Conservation (phyloP, 495 filamentous ascomycete genomes). For the Neurospora tetraspora region DNA sequence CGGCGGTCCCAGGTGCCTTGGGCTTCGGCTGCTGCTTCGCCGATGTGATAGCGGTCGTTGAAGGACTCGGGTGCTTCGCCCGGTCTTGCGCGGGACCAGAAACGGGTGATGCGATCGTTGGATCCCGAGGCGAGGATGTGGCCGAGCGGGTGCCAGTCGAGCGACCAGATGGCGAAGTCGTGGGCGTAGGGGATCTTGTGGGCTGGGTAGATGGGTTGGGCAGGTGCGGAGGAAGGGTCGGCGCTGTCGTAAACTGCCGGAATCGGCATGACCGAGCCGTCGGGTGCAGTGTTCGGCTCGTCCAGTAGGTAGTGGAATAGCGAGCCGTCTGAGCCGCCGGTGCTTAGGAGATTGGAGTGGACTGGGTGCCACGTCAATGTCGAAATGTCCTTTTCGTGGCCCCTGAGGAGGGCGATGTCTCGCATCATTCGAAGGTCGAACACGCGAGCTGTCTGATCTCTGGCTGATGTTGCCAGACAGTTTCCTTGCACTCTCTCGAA, state of each 20-base stretch:
- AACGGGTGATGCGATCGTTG: conserved; percentile 91
- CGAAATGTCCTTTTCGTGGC: conserved; percentile 91
- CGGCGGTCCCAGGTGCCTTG: conserved; percentile 85
- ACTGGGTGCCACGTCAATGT: conserved; percentile 91
- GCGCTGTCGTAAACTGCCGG: conserved; percentile 53
- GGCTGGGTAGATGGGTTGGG: conserved; percentile 81
- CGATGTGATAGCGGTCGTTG: conserved; percentile 89
- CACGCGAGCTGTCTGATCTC: conserved; percentile 82
- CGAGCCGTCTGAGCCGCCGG: conserved; percentile 79
- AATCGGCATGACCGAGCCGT: conserved; percentile 54
- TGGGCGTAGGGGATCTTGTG: conserved; percentile 80
- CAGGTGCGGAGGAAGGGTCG: conserved; percentile 64
- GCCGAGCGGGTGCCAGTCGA: conserved; percentile 94
- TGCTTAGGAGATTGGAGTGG: conserved; percentile 79
- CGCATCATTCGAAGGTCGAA: conserved; percentile 98
- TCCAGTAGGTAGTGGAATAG: conserved; percentile 88
- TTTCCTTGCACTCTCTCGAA: conserved; percentile 78
- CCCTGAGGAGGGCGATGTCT: conserved; percentile 81
- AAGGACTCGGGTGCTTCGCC: conserved; percentile 62
- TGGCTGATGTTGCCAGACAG: conserved; percentile 80
- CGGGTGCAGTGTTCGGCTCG: conserved; percentile 73
- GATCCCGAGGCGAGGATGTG: conserved; percentile 98
- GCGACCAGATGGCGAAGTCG: conserved; percentile 88
- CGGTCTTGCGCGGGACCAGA: conserved; percentile 84
- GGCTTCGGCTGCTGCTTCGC: conserved; percentile 83